Conservation (phyloP, 2,329 filamentous ascomycete species). For the Pseudogymnoascus sp. region DNA sequence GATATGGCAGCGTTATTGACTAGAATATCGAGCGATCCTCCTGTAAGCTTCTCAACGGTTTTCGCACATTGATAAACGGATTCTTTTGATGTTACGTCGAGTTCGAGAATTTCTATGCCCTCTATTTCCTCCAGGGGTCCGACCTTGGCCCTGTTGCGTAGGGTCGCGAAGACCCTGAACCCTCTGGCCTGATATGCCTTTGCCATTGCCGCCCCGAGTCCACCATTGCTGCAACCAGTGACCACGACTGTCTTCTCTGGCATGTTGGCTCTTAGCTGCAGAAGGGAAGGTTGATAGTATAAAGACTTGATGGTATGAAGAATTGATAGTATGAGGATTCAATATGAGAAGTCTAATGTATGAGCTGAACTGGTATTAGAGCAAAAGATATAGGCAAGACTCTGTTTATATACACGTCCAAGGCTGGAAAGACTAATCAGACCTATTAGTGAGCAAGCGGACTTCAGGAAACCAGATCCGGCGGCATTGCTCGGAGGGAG, state of each 20-base stretch:
- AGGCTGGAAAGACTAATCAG: background rate
- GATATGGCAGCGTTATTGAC: slow-evolving; percentile 37
- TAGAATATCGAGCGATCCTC: slow-evolving; percentile 32
- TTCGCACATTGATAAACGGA: slow-evolving; percentile 14
- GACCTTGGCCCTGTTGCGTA: slow-evolving; percentile 30
- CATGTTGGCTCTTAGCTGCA: background rate
- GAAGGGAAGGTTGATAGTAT: background rate
- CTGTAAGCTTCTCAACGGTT: slow-evolving; percentile 24
- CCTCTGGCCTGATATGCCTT: slow-evolving; percentile 32
- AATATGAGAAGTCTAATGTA: background rate
- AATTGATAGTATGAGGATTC: background rate
- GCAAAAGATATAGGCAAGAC: background rate
- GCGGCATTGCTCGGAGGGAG: background rate
- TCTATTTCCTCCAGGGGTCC: slow-evolving; percentile 22
- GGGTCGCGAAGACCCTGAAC: slow-evolving; percentile 35
- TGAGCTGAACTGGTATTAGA: background rate
- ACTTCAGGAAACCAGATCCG: background rate
- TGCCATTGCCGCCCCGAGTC: slow-evolving; percentile 35
- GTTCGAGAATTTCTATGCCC: slow-evolving; percentile 25
- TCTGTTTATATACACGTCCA: background rate
- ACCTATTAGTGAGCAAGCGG: background rate
- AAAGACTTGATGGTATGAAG: background rate
- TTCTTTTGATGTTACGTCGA: slow-evolving; percentile 32
- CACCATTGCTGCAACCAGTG: slow-evolving; percentile 33
- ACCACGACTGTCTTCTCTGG: slow-evolving; percentile 25